Evolutionary conservation across 2,329 filamentous ascomycete species (phyloP).

Genomic region (Colletotrichum costaricense): DNA sequence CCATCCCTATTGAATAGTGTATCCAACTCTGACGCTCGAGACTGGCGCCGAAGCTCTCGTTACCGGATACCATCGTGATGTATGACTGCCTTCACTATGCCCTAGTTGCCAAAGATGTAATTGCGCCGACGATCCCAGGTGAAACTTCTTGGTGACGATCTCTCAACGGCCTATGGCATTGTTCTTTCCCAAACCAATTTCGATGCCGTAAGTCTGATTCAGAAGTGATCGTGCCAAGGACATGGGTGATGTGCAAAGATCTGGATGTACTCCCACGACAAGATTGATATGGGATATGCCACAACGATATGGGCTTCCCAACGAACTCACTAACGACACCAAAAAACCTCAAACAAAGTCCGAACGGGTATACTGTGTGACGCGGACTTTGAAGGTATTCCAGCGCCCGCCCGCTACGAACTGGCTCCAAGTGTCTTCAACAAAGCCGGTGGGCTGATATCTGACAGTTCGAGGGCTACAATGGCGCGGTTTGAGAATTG

Average conservation of each 20-base stretch:
- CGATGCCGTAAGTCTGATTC: too few species aligned
- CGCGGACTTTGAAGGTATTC: background rate
- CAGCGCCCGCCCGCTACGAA: background rate
- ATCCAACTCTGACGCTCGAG: constrained; percentile 25
- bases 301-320: background rate
- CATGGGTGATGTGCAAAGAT: too few species aligned
- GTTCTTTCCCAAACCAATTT: too few species aligned
- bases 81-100: background rate
- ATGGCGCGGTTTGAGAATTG: background rate
- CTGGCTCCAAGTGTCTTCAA: background rate
- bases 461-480: background rate
- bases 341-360: background rate
- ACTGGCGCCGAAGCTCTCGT: background rate
- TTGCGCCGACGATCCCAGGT: too few species aligned
- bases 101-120: too few species aligned
- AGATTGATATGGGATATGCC: background rate
- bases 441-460: background rate
- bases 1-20: constrained; percentile 17
- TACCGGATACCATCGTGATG: background rate
- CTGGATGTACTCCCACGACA: too few species aligned
- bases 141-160: too few species aligned
- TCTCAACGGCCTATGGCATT: too few species aligned
- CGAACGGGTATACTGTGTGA: background rate
- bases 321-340: too few species aligned
- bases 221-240: too few species aligned